Evolutionary conservation across 108 stramenopile genomes (phyloP).

Genomic region (Nitzschia inconspicua): DNA sequence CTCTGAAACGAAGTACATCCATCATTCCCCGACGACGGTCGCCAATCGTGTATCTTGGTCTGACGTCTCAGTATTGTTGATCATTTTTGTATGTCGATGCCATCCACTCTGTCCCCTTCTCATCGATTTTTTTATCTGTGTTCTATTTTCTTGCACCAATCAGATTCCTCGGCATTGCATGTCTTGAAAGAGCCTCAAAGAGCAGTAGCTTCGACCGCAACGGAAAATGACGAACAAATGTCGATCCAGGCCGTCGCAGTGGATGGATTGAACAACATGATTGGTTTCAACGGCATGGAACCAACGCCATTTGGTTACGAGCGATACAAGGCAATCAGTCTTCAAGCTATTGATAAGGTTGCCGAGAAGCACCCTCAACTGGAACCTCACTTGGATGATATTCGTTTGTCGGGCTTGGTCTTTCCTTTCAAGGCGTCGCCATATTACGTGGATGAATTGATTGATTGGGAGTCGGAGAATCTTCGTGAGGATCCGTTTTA

Average conservation of each 20-base stretch:
- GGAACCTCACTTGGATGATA: conserved; percentile 34
- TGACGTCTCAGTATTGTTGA: no score
- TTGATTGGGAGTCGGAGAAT: conserved; percentile 47
- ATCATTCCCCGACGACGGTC: no score
- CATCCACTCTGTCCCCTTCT: not conserved
- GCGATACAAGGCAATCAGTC: conserved; percentile 49
- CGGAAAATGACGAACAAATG: conserved; percentile 11
- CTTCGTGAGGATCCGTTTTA: conserved; percentile 47
- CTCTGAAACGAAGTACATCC: no score
- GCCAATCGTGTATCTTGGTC: no score
- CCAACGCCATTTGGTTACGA: conserved; percentile 25
- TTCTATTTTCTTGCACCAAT: no score
- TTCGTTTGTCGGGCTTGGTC: conserved; percentile 40
- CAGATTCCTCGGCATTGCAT: not conserved
- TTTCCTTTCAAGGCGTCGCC: conserved; percentile 61
- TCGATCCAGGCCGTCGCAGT: conserved; percentile 22
- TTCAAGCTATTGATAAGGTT: conserved; percentile 41
- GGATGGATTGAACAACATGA: conserved; percentile 33
- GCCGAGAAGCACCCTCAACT: conserved; percentile 43
- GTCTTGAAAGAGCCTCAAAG: not conserved
- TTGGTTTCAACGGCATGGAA: conserved; percentile 30
- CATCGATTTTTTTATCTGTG: no score
- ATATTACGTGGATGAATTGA: conserved; percentile 51
- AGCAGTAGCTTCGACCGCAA: not conserved
- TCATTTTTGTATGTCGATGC: no score